These are phyloP conservation scores for Aspergillus spinulosporus DNA, from an alignment of 2,329 filamentous ascomycete species.

Conservation along the genomic window DNA sequence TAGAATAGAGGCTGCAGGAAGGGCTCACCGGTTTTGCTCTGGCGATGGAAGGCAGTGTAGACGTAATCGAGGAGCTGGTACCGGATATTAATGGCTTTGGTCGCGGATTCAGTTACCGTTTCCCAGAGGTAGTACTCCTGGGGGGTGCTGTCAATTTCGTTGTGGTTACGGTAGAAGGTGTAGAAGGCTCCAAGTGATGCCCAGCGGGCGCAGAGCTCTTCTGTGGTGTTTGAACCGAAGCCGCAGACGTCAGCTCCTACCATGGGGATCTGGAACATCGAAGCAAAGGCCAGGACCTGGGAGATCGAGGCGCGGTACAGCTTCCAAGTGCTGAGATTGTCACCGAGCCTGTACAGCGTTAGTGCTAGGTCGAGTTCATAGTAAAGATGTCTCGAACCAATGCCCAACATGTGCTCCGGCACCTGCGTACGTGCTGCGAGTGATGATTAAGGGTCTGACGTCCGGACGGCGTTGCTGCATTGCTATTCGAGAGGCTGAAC, in stretches of 20 bases:
- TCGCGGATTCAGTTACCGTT: slow-evolving; percentile 62
- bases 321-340: slow-evolving; percentile 60
- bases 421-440: slow-evolving; percentile 73
- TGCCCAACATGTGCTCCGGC: slow-evolving; percentile 62
- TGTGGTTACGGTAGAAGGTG: slow-evolving; percentile 76
- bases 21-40: slow-evolving; percentile 63
- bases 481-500: slow-evolving; percentile 61
- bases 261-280: slow-evolving; percentile 69
- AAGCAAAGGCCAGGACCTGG: slow-evolving; percentile 60
- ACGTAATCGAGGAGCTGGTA: slow-evolving; percentile 78
- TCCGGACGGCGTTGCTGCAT: slow-evolving; percentile 66
- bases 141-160: slow-evolving; percentile 51
- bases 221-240: slow-evolving; percentile 66
- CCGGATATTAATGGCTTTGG: slow-evolving; percentile 68
- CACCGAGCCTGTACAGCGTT: slow-evolving; percentile 52
- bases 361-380: background rate
- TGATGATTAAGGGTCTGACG: slow-evolving; percentile 69
- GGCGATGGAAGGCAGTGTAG: slow-evolving; percentile 68
- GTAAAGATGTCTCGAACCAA: slow-evolving; percentile 40
- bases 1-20: slow-evolving; percentile 71
- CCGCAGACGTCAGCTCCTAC: slow-evolving; percentile 75
- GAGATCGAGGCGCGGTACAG: slow-evolving; percentile 61
- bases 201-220: slow-evolving; percentile 74
- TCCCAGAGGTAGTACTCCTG: slow-evolving; percentile 76
- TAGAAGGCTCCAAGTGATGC: slow-evolving; percentile 70